Percentiles rank a stretch among this genome's conserved stretches.
Evolutionary conservation across 2,329 filamentous ascomycete species (phyloP).

Genomic region (Phialophora tarda): DNA sequence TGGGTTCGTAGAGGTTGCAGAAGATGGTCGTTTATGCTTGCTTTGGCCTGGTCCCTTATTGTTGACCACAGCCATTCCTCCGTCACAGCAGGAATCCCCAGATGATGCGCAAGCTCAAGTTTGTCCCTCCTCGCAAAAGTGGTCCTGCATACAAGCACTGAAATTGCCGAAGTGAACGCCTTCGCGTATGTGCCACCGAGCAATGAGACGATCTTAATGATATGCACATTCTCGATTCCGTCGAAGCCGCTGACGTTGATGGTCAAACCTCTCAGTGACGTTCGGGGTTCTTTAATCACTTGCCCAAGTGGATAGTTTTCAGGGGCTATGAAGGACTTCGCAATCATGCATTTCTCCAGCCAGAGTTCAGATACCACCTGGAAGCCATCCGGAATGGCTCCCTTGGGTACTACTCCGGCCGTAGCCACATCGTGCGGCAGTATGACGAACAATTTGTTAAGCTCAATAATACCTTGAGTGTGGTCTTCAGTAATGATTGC

Average conservation of each 20-base stretch:
- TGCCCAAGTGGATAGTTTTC: slow-evolving; percentile 73
- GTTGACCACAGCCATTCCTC: slow-evolving; percentile 86
- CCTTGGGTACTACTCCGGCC: slow-evolving; percentile 44
- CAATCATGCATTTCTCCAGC: slow-evolving; percentile 84
- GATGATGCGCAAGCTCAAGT: slow-evolving; percentile 73
- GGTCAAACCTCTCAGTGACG: slow-evolving; percentile 72
- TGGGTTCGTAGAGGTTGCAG: slow-evolving; percentile 9
- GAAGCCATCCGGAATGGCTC: slow-evolving; percentile 14
- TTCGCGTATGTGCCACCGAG: slow-evolving; percentile 83
- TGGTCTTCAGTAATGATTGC: slow-evolving; percentile 45
- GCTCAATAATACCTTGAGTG: slow-evolving; percentile 35
- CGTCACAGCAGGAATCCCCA: slow-evolving; percentile 79
- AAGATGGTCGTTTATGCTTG: slow-evolving; percentile 23
- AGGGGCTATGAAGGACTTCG: slow-evolving; percentile 73
- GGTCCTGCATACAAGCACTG: slow-evolving; percentile 74
- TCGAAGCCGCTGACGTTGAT: slow-evolving; percentile 83
- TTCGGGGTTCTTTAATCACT: slow-evolving; percentile 74
- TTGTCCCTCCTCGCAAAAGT: slow-evolving; percentile 70
- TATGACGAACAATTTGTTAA: slow-evolving; percentile 51
- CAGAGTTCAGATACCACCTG: slow-evolving; percentile 82
- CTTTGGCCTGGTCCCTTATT: slow-evolving; percentile 59
- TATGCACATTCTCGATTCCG: slow-evolving; percentile 82
- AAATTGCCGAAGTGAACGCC: slow-evolving; percentile 71
- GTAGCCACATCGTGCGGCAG: slow-evolving; percentile 48
- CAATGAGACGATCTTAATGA: slow-evolving; percentile 75